These are phyloP conservation scores for Pyrenopolyporus hunteri DNA, from an alignment of 495 filamentous ascomycete species.

Conservation along the genomic window DNA sequence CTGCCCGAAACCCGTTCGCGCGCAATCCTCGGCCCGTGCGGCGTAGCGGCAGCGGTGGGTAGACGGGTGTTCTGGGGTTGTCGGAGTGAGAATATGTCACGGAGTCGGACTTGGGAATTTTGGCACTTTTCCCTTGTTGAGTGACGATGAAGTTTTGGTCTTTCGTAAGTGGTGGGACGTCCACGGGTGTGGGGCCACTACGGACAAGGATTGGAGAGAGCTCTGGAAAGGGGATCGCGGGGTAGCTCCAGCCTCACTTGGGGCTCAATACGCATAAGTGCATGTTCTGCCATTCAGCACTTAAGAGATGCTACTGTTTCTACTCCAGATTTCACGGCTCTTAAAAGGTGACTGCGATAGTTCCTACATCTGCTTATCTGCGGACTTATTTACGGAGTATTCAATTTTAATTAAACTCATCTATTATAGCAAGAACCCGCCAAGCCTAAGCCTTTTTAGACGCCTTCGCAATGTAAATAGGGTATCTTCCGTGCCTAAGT, in stretches of 20 bases:
- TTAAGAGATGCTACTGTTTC: too few relatives aligned
- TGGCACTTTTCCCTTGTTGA: conserved; percentile 10
- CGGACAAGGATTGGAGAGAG: conserved; percentile 11
- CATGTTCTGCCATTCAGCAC: too few relatives aligned
- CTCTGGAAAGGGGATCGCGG: conserved; percentile 22
- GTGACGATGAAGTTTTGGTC: conserved; percentile 18
- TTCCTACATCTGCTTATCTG: neutral
- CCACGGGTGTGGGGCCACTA: neutral
- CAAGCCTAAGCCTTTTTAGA: conserved; percentile 25
- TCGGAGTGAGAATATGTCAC: conserved; percentile 12
- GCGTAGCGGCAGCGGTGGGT: too few relatives aligned
- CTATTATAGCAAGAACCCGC: neutral
- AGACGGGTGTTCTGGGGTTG: conserved; percentile 7
- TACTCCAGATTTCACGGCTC: too few relatives aligned
- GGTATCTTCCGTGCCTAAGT: conserved; percentile 37
- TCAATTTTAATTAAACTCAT: neutral
- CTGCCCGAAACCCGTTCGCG: too few relatives aligned
- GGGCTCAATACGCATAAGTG: neutral
- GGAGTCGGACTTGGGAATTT: conserved; percentile 23
- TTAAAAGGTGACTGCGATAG: too few relatives aligned
- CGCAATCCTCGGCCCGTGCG: too few relatives aligned
- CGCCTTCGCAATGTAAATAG: conserved; percentile 33
- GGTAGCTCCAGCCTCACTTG: conserved; percentile 21
- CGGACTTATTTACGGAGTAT: neutral
- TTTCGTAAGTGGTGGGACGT: conserved; percentile 9